phyloP scores from a whole-genome alignment of 2,329 filamentous ascomycete species.

The Seiridium unicorne region DNA sequence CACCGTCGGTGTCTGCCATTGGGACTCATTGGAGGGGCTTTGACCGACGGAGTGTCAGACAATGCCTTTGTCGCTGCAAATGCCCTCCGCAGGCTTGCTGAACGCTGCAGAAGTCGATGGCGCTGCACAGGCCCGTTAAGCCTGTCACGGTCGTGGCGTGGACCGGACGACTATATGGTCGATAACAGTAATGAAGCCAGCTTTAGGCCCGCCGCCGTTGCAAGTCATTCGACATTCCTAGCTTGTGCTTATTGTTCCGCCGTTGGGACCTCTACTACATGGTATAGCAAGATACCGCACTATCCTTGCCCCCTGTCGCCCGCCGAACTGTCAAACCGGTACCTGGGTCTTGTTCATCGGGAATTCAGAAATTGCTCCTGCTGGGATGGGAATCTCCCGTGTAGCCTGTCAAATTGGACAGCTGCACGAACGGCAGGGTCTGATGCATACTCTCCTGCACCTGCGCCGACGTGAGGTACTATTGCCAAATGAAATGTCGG shows the following conservation, averaged over 20 bases:
- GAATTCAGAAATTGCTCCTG: background rate
- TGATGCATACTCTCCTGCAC: background rate
- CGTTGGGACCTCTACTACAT: background rate
- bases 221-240: too few relatives aligned
- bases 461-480: background rate
- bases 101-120: too few relatives aligned
- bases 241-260: too few relatives aligned
- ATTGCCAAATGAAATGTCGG: background rate
- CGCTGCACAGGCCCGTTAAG: background rate
- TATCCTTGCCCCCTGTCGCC: background rate
- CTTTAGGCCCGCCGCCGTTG: too few relatives aligned
- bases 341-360: background rate
- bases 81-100: too few relatives aligned
- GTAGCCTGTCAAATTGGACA: background rate
- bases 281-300: background rate
- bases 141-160: constrained; percentile 15
- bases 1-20: too few relatives aligned
- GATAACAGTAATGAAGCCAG: constrained; percentile 17
- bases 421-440: background rate
- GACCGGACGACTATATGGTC: constrained; percentile 28
- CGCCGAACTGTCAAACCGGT: background rate
- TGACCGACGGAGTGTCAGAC: too few relatives aligned
- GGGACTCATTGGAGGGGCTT: too few relatives aligned
- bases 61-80: too few relatives aligned
- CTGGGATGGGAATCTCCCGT: background rate